These are phyloP conservation scores for Yueomyces sinensis DNA, from an alignment of 805 yeast genomes.

Conservation along the genomic window DNA sequence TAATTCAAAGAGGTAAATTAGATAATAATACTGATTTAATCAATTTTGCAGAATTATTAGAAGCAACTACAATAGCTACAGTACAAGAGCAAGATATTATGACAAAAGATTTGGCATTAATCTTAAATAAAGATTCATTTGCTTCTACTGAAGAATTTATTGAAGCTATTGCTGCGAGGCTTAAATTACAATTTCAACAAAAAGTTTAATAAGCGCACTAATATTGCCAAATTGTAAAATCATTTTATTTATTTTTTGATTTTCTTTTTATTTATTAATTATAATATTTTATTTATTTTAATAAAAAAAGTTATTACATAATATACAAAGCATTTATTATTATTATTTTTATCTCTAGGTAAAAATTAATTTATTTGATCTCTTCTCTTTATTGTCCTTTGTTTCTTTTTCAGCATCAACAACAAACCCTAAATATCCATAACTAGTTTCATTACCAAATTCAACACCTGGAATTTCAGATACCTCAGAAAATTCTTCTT, in stretches of 20 bases:
- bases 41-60: slow-evolving; percentile 64
- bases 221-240: too few species aligned
- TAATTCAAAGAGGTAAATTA: slow-evolving; percentile 81
- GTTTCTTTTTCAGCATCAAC: too few species aligned
- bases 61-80: slow-evolving; percentile 75
- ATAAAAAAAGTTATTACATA: too few species aligned
- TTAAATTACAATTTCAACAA: slow-evolving; percentile 21
- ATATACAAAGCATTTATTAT: too few species aligned
- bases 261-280: too few species aligned
- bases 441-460: neutral
- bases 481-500: neutral
- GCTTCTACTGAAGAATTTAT: slow-evolving; percentile 90
- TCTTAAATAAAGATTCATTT: slow-evolving; percentile 66
- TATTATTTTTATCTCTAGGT: too few species aligned
- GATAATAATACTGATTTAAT: slow-evolving; percentile 80
- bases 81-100: slow-evolving; percentile 74
- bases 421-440: neutral
- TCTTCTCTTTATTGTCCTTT: too few species aligned
- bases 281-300: too few species aligned
- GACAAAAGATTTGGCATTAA: slow-evolving; percentile 94
- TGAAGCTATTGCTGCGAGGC: slow-evolving; percentile 62
- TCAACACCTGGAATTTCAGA: neutral
- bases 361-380: too few species aligned
- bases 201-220: too few species aligned
- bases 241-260: too few species aligned